Base-by-base conservation (phyloP, 1,284 basidiomycete species). In the Malassezia globosa region DNA sequence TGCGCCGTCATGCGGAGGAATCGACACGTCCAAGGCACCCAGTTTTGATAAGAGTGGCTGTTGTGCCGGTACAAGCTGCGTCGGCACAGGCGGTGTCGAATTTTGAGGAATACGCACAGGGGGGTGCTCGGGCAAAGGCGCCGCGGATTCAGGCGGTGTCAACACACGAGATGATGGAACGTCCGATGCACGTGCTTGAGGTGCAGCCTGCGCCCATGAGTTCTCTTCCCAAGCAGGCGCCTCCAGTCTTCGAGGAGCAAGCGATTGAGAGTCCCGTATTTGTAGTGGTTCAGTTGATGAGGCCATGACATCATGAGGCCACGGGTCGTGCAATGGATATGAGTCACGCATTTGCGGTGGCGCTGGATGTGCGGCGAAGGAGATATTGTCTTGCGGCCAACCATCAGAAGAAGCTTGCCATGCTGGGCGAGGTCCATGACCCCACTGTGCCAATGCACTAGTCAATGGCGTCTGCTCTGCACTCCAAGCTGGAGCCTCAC, bases 1-100 rank as follows among this genome's bases (percentile, higher is more conserved):
- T 13, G 41, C 41, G 13, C 41, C 41, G 29, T 42, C 41, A 22
- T 42, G 41, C 2, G 41, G 41, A 13, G 41, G 41, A 19, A 42
- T 29, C 11, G 18, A 10, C 1, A 42, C 27, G 18, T 19, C 19
- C 21, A 42, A 10, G 1, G 27, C 10, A 14, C 35, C 35, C 8
- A 31, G 27, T 31, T n/a, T 31, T 8, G 27, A n/a, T n/a, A n/a
- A n/a, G n/a, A n/a, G n/a, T n/a, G n/a, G n/a, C n/a, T n/a, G n/a
- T n/a, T n/a, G n/a, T n/a, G n/a, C n/a, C n/a, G n/a, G n/a, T n/a
- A n/a, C n/a, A n/a, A n/a, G n/a, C n/a, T n/a, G n/a, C n/a, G n/a
- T n/a, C n/a, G n/a, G n/a, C n/a, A n/a, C n/a, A n/a, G n/a, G n/a
- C n/a, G n/a, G n/a, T n/a, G n/a, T n/a, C n/a, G n/a, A n/a, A n/a